Conservation (phyloP, 2,329 filamentous ascomycete genomes). For the Diaporthe caulivora region DNA sequence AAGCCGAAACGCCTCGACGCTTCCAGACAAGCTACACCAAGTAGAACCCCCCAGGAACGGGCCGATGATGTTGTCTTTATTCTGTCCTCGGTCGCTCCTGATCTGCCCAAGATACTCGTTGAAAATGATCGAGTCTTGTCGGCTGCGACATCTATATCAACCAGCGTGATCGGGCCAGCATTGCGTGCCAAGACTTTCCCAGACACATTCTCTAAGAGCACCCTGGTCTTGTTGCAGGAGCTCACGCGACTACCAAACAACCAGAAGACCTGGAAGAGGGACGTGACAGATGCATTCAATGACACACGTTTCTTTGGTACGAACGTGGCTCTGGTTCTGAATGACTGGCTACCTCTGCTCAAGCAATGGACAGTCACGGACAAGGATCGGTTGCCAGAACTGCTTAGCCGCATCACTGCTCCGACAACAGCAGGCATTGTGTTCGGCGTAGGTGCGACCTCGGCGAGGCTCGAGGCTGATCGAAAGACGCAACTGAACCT, state of each 20-base stretch:
- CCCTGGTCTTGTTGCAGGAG: conserved; percentile 80
- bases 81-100: conserved; percentile 82
- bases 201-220: conserved; percentile 80
- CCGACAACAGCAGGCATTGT: conserved; percentile 96
- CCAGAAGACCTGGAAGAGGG: conserved; percentile 93
- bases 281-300: conserved; percentile 91
- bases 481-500: conserved; percentile 92
- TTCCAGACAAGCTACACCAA: conserved; percentile 49
- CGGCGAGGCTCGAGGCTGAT: conserved; percentile 93
- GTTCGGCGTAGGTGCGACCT: conserved; percentile 97
- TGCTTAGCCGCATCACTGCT: conserved; percentile 81
- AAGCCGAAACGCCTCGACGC: conserved; percentile 54
- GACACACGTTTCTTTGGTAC: conserved; percentile 88
- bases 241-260: conserved; percentile 82
- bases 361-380: conserved; percentile 87
- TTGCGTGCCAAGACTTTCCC: conserved; percentile 90
- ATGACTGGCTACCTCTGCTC: conserved; percentile 85
- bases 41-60: conserved; percentile 57
- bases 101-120: conserved; percentile 84
- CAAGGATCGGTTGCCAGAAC: conserved; percentile 87
- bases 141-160: conserved; percentile 84
- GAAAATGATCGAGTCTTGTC: conserved; percentile 86
- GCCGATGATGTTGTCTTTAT: conserved; percentile 85
- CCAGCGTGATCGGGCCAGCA: conserved; percentile 83
- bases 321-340: conserved; percentile 72